Percentiles rank a stretch among this genome's conserved stretches.
Evolutionary conservation across 1,284 basidiomycete genomes (phyloP).

Genomic region (Cutaneotrichosporon dermatis): DNA sequence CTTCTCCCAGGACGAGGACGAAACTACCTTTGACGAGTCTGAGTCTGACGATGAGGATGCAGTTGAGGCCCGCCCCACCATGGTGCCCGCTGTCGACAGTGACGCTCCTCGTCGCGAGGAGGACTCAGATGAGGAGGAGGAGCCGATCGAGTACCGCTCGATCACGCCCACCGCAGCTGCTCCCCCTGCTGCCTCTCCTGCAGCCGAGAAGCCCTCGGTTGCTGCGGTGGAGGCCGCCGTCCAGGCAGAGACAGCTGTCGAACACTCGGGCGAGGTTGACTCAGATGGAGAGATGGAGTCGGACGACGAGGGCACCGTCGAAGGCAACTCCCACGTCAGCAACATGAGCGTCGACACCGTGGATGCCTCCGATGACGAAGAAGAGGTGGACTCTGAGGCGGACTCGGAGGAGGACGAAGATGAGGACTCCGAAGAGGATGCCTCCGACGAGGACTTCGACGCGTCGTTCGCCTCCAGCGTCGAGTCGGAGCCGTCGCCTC

Average conservation of each 20-base stretch:
- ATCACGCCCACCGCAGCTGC: neutral
- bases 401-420: neutral
- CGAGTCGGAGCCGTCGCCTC: slow-evolving; percentile 23
- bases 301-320: too few relatives aligned
- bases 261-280: slow-evolving; percentile 4
- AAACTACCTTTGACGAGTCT: slow-evolving; percentile 9
- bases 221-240: too few relatives aligned
- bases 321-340: too few relatives aligned
- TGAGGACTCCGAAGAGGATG: slow-evolving; percentile 37
- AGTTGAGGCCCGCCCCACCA: neutral
- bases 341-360: too few relatives aligned
- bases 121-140: slow-evolving; percentile 11
- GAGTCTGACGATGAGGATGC: slow-evolving; percentile 24
- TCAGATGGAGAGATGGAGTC: slow-evolving; percentile 9
- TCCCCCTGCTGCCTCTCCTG: too few relatives aligned
- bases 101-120: slow-evolving; percentile 9
- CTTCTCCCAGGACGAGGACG: slow-evolving; percentile 1
- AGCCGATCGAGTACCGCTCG: neutral
- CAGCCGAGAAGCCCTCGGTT: too few relatives aligned
- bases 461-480: slow-evolving; percentile 25
- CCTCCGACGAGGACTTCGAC: slow-evolving; percentile 37
- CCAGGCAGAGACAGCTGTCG: neutral
- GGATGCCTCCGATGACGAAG: too few relatives aligned
- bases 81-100: neutral
- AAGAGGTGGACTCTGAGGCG: slow-evolving; percentile 29